Evolutionary conservation across 345 rosid genomes (phyloP).

Genomic region (Erodium maritimum): DNA sequence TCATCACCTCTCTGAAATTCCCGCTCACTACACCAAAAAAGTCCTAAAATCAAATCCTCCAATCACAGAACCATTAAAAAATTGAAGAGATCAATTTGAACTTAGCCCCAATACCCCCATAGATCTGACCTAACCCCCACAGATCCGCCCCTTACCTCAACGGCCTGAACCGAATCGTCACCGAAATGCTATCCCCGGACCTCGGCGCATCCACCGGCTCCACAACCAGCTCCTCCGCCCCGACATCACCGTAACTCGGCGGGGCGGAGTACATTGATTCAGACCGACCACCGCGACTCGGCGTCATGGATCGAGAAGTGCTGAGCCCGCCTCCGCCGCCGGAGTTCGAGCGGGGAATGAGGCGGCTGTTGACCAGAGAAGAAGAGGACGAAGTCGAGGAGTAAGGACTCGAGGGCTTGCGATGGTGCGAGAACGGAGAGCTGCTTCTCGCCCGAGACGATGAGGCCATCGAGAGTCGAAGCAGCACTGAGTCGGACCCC

Average conservation of each 20-base stretch:
- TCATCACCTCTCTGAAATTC: slow-evolving; percentile 95
- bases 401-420: slow-evolving; percentile 65
- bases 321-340: slow-evolving; percentile 35
- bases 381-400: slow-evolving; percentile 77
- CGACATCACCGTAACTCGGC: slow-evolving; percentile 23
- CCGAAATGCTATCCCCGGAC: slow-evolving; percentile 85
- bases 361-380: slow-evolving; percentile 39
- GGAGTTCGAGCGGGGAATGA: slow-evolving; percentile 58
- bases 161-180: slow-evolving; percentile 93
- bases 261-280: slow-evolving; percentile 40
- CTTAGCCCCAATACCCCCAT: slow-evolving; percentile 3
- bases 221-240: slow-evolving; percentile 65
- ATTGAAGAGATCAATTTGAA: slow-evolving; percentile 7
- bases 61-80: slow-evolving; percentile 2
- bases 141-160: slow-evolving; percentile 78
- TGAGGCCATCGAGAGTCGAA: slow-evolving; percentile 42
- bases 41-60: slow-evolving; percentile 1
- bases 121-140: slow-evolving; percentile 39
- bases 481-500: slow-evolving; percentile 7
- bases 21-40: slow-evolving; percentile 45
- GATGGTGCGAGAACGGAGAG: slow-evolving; percentile 71
- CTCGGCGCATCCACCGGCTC: slow-evolving; percentile 52
- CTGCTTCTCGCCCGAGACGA: slow-evolving; percentile 80
- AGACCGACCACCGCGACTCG: slow-evolving; percentile 44
- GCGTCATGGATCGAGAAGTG: slow-evolving; percentile 67